Conservation (phyloP, 73 alveolate species). For the Paramecium octaurelia region DNA sequence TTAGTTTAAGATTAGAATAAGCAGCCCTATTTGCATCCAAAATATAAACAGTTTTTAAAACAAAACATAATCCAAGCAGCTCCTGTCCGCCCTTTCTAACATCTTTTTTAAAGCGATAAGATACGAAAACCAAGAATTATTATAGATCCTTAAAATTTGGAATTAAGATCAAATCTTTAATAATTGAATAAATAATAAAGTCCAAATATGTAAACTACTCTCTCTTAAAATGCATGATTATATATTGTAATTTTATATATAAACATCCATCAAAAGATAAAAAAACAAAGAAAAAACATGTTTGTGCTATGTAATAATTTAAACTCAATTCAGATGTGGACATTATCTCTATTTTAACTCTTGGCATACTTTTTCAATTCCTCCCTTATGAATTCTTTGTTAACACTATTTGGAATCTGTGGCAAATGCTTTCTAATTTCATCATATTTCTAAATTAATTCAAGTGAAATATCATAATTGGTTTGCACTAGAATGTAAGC, state of each 20-base stretch:
- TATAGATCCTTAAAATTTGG: neutral
- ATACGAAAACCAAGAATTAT: neutral
- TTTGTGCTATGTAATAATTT: neutral
- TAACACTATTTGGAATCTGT: neutral
- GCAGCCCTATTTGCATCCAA: slow-evolving; percentile 19
- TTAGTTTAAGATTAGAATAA: neutral
- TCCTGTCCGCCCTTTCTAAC: neutral
- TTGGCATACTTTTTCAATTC: neutral
- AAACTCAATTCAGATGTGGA: neutral
- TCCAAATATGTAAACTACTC: neutral
- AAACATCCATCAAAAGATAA: neutral
- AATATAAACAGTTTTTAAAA: neutral
- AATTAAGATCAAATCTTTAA: neutral
- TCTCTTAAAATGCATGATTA: neutral
- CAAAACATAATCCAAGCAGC: neutral
- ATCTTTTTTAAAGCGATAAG: neutral
- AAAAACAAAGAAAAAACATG: neutral
- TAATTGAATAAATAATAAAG: neutral
- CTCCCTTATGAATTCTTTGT: neutral
- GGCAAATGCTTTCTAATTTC: neutral
- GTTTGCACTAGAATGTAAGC: neutral
- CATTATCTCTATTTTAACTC: neutral
- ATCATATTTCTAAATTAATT: neutral
- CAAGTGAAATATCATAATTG: neutral
- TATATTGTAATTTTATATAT: neutral